Evolutionary conservation across 805 yeast species (phyloP), one percentile per base, ranked within the genome.

Genomic region (Candida xiaguanensis): DNA sequence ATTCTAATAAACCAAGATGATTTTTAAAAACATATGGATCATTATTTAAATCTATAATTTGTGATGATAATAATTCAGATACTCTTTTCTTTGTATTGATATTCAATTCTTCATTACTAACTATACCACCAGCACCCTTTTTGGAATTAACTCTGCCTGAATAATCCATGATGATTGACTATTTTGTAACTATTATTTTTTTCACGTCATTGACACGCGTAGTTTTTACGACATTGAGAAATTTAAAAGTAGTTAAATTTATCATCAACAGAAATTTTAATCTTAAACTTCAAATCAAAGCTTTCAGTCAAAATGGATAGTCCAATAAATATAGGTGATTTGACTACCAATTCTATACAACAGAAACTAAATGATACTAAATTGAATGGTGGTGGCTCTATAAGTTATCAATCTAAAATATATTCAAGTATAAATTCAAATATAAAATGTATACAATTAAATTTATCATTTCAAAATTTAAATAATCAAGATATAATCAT

Each of bases 51-150:
- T 77, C 75, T 2, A 76, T 61, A 19, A 74, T 73, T 45, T 62
- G 75, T 45, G 59, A 59, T 36, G 70, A 59, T 27, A 84, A 67
- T 32, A 89, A 71, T 47, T 83, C 78, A 30, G 80, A 74, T 7
- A 88, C 74, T 27, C 95, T 72, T 41, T 79, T 79, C 41, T 81
- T 68, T 34, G 90, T 70, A 32, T 82, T 82, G 4, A 79, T 75
- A 51, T 85, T 85, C 5, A 81, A 69, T 47, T 84, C 89, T 15
- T 79, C 75, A 31, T 69, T 65, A 4, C 85, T 85, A 1, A 96
- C 96, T 14, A 89, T 70, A 5, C 95, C 96, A 48, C 96, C 97
- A 20, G 83, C 78, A 8, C 96, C 96, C 56, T 86, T 80, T 61
- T 89, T 89, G 5, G 95, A 83, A 32, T 96, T 96, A 2, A 85